A percentile compares a stretch with the other conserved stretches of the same genome.
Conservation (phyloP, 371 early-diverging fungal species). For the Mucor ambiguus region DNA sequence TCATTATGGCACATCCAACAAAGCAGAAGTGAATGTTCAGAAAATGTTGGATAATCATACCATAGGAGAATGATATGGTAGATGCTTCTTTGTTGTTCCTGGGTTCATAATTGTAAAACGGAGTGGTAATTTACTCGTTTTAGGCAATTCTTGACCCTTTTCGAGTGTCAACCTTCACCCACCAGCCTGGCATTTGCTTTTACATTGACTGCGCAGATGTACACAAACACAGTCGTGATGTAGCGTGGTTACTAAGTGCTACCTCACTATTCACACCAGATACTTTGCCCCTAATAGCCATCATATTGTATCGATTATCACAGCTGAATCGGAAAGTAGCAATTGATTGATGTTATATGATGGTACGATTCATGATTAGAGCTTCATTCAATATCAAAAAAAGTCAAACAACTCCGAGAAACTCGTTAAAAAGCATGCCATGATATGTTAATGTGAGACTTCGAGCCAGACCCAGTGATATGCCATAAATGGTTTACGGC, state of each 20-base stretch:
- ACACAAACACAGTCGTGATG: not conserved
- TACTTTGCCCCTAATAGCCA: not conserved
- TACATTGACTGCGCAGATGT: not conserved
- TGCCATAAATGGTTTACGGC: conserved; percentile 4
- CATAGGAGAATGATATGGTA: not conserved
- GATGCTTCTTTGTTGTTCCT: not conserved
- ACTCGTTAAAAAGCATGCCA: conserved; percentile 13
- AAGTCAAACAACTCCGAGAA: conserved; percentile 9
- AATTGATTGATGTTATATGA: not conserved
- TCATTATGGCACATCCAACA: not conserved
- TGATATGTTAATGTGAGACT: not conserved
- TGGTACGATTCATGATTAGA: not conserved
- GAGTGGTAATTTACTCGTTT: not conserved
- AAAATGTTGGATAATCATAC: not conserved
- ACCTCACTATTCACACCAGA: not conserved
- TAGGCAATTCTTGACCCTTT: not conserved
- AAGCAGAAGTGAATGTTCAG: not conserved
- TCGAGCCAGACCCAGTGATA: conserved; percentile 4
- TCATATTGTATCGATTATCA: not conserved
- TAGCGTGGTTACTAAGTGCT: not conserved
- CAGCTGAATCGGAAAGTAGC: not conserved
- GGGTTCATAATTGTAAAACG: not conserved
- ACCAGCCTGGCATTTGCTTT: not conserved
- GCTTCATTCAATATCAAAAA: not conserved
- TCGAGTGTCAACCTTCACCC: not conserved